phyloP scores from a whole-genome alignment of 2,329 filamentous ascomycete species.

The Coleophoma eucalyptorum region DNA sequence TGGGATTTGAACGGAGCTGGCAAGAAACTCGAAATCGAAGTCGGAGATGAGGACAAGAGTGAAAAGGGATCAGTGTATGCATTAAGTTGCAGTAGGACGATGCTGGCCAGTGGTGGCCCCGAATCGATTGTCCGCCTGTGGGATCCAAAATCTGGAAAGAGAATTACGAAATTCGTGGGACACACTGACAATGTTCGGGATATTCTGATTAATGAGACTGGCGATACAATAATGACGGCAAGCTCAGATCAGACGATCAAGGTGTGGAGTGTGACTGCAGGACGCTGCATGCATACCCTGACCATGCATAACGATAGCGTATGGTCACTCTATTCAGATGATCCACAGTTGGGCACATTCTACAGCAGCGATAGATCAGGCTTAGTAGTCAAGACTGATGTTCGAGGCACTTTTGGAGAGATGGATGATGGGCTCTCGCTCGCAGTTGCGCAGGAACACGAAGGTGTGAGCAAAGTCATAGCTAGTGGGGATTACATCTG shows the following conservation, averaged over 20 bases:
- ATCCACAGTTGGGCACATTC: slow-evolving; percentile 82
- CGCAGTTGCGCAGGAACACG: slow-evolving; percentile 89
- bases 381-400: slow-evolving; percentile 93
- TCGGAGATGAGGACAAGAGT: slow-evolving; percentile 74
- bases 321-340: slow-evolving; percentile 89
- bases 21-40: slow-evolving; percentile 82
- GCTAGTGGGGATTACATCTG: slow-evolving; percentile 54
- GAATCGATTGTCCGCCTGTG: slow-evolving; percentile 91
- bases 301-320: slow-evolving; percentile 99
- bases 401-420: slow-evolving; percentile 66
- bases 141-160: slow-evolving; percentile 84
- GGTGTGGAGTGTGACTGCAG: slow-evolving; percentile 93
- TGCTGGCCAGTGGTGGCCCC: slow-evolving; percentile 88
- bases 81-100: slow-evolving; percentile 71
- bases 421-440: slow-evolving; percentile 86
- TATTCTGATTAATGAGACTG: slow-evolving; percentile 83
- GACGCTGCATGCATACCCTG: slow-evolving; percentile 94
- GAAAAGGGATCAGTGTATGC: slow-evolving; percentile 97
- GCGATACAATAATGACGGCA: slow-evolving; percentile 88
- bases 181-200: slow-evolving; percentile 93
- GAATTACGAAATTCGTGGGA: slow-evolving; percentile 93
- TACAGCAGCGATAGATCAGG: slow-evolving; percentile 94
- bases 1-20: slow-evolving; percentile 92
- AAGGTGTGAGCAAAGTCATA: slow-evolving; percentile 68
- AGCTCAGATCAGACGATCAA: slow-evolving; percentile 97